These are phyloP conservation scores for Sarocladium oryzae DNA, from an alignment of 2,329 filamentous ascomycete genomes.

Conservation along the genomic window DNA sequence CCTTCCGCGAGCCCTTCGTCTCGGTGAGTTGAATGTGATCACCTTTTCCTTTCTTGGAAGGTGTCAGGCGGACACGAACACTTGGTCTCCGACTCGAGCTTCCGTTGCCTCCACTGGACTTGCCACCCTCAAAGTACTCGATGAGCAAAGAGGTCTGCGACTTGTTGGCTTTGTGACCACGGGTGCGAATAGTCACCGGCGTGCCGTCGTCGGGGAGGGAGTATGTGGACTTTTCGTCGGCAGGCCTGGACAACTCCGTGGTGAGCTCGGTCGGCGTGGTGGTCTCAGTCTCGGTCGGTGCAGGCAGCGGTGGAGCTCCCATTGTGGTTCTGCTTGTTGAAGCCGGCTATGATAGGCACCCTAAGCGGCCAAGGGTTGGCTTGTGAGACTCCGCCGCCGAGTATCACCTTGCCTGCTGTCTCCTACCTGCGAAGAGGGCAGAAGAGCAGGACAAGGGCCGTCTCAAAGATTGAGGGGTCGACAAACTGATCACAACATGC, in stretches of 20 bases:
- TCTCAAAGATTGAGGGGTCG: not conserved
- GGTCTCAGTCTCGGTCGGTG: constrained; percentile 69
- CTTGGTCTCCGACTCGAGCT: constrained; percentile 68
- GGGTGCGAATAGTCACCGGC: constrained; percentile 85
- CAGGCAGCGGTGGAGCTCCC: constrained; percentile 64
- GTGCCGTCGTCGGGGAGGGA: constrained; percentile 82
- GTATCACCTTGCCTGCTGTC: constrained; percentile 4
- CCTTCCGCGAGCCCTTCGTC: constrained; percentile 64
- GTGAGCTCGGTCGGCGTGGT: constrained; percentile 55
- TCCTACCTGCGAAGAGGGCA: constrained; percentile 1
- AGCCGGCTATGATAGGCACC: not conserved
- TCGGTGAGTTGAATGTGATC: constrained; percentile 86
- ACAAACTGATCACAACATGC: not conserved
- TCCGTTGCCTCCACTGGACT: constrained; percentile 38
- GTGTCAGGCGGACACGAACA: constrained; percentile 72
- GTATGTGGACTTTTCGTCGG: constrained; percentile 66
- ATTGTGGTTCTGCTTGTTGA: constrained; percentile 32
- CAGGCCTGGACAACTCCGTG: constrained; percentile 62
- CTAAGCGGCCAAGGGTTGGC: not conserved
- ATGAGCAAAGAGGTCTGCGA: constrained; percentile 90
- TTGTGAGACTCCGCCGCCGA: not conserved
- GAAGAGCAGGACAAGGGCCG: constrained; percentile 8
- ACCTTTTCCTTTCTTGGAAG: constrained; percentile 61
- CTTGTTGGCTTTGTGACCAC: constrained; percentile 49
- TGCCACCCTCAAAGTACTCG: constrained; percentile 87